Percentiles rank a stretch among this genome's conserved stretches.
Evolutionary conservation across 331 rosid species (phyloP).

Genomic region (Saraca asoca): DNA sequence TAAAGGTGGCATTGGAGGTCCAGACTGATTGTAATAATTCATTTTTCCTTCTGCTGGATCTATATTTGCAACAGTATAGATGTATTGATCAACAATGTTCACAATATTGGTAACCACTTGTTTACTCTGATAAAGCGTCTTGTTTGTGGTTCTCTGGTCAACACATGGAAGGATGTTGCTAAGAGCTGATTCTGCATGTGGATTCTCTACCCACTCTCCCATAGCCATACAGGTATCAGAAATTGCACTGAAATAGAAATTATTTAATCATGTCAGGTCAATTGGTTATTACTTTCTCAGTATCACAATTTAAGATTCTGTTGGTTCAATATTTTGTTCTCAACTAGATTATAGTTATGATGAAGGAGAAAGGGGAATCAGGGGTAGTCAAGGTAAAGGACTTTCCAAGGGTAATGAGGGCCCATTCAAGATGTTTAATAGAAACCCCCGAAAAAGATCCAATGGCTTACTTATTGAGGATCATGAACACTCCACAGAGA

Average conservation of each 20-base stretch:
- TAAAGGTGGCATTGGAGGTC: conserved; percentile 75
- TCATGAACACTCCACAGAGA: conserved; percentile 86
- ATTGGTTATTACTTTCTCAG: neutral
- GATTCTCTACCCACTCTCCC: conserved; percentile 96
- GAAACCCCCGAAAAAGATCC: conserved; percentile 7
- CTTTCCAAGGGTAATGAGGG: conserved; percentile 1
- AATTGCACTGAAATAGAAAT: conserved; percentile 61
- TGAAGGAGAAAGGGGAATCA: neutral
- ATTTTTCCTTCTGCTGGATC: conserved; percentile 41
- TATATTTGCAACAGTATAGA: conserved; percentile 64
- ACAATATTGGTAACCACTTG: conserved; percentile 66
- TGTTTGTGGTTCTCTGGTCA: conserved; percentile 84
- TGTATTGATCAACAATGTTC: conserved; percentile 61
- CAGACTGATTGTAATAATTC: conserved; percentile 80
- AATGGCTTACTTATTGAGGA: conserved; percentile 79
- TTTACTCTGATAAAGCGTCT: conserved; percentile 84
- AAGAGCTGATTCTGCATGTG: conserved; percentile 90
- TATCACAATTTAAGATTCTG: conserved; percentile 22
- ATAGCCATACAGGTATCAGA: conserved; percentile 96
- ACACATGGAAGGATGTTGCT: conserved; percentile 91
- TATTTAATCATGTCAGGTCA: conserved; percentile 24
- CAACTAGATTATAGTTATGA: conserved; percentile 7
- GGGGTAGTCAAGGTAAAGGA: conserved; percentile 2
- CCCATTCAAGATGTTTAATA: neutral
- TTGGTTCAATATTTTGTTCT: conserved; percentile 9